These are phyloP conservation scores for Pythium brachiatum DNA, from an alignment of 352 stramenopile genomes.

Conservation along the genomic window DNA sequence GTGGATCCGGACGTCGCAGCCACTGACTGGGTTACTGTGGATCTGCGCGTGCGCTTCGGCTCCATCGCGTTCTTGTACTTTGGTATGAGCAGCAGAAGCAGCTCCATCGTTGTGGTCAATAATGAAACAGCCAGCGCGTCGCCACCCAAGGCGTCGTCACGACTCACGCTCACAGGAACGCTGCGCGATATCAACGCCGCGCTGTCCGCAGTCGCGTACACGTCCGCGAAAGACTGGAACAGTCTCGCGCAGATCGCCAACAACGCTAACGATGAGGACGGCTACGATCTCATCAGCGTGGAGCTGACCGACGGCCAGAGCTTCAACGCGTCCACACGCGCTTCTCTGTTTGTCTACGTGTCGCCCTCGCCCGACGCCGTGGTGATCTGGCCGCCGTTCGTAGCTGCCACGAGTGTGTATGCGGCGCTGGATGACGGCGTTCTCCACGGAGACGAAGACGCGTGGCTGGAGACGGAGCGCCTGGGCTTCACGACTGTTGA, in stretches of 20 bases:
- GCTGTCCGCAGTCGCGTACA: constrained; percentile 46
- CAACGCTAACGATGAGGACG: constrained; percentile 25
- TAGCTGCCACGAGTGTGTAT: constrained; percentile 27
- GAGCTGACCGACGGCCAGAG: constrained; percentile 30
- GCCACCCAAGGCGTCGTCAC: background rate
- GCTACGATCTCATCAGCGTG: constrained; percentile 49
- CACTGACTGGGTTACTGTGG: constrained; percentile 26
- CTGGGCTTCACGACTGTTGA: constrained; percentile 49
- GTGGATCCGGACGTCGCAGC: constrained; percentile 41
- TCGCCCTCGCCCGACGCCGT: constrained; percentile 23
- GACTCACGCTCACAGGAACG: constrained; percentile 29
- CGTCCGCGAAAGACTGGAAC: constrained; percentile 65
- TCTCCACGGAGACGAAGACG: constrained; percentile 52
- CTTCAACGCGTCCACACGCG: constrained; percentile 14
- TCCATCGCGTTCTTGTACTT: constrained; percentile 36
- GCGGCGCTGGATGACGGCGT: constrained; percentile 15
- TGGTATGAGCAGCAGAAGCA: background rate
- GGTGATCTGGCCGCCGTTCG: constrained; percentile 16
- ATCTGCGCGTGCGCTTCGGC: constrained; percentile 33
- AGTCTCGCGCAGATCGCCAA: constrained; percentile 31
- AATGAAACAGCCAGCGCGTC: background rate
- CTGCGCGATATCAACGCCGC: constrained; percentile 44
- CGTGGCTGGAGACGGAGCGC: constrained; percentile 26
- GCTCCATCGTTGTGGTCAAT: background rate
- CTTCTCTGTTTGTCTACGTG: constrained; percentile 19